Conservation (phyloP, 2,329 filamentous ascomycete species). For the Zymoseptoria passerinii region DNA sequence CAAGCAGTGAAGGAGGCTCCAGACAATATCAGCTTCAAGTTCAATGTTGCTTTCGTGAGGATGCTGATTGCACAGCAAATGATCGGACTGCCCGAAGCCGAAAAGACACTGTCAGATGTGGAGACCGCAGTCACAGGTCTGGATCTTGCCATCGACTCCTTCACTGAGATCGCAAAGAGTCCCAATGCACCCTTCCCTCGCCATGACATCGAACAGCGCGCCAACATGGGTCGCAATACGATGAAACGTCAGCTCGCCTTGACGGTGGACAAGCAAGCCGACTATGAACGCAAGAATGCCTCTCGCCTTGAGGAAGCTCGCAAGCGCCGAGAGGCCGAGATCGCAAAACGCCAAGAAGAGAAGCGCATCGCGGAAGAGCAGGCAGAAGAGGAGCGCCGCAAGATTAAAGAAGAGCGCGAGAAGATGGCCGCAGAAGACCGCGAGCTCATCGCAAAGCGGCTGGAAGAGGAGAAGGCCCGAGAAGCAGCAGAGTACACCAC, state of each 20-base stretch:
- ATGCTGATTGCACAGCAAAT: slow-evolving; percentile 84
- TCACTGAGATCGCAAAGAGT: slow-evolving; percentile 51
- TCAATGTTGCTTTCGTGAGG: slow-evolving; percentile 96
- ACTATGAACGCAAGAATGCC: slow-evolving; percentile 90
- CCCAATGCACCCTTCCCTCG: slow-evolving; percentile 78
- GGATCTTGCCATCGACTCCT: slow-evolving; percentile 71
- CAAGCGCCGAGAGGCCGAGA: slow-evolving; percentile 70
- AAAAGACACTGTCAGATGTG: slow-evolving; percentile 71
- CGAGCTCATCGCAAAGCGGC: slow-evolving; percentile 60
- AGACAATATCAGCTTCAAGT: slow-evolving; percentile 75
- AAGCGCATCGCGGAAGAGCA: slow-evolving; percentile 58
- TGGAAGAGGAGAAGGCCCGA: slow-evolving; percentile 59
- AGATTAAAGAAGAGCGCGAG: slow-evolving; percentile 78
- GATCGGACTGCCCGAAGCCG: slow-evolving; percentile 63
- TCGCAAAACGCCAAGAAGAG: slow-evolving; percentile 68
- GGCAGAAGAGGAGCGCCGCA: slow-evolving; percentile 66
- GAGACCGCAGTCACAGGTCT: slow-evolving; percentile 71
- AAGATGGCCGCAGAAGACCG: slow-evolving; percentile 68
- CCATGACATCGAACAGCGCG: slow-evolving; percentile 83
- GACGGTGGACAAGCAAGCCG: slow-evolving; percentile 71
- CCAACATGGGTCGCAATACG: slow-evolving; percentile 94
- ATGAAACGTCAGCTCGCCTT: slow-evolving; percentile 86
- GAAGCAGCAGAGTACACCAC: slow-evolving; percentile 68
- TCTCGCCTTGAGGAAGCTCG: slow-evolving; percentile 76
- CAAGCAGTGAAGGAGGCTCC: slow-evolving; percentile 69